Evolutionary conservation across 257 asterid genomes (phyloP).

Genomic region (Parsonsia alboflavescens): DNA sequence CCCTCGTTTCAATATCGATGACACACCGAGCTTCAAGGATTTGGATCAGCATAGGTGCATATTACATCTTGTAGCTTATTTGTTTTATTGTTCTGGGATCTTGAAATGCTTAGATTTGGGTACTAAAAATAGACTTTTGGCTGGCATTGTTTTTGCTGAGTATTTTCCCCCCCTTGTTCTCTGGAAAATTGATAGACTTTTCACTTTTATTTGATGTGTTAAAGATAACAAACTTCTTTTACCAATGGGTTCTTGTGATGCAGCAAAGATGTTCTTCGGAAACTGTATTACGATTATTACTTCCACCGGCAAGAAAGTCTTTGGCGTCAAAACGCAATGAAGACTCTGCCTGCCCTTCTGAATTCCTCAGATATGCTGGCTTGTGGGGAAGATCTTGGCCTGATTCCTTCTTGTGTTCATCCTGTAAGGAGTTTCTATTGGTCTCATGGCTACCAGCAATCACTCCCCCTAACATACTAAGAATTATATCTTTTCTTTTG

Average conservation of each 20-base stretch:
- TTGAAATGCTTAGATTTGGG: background rate
- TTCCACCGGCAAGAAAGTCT: constrained; percentile 85
- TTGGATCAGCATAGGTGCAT: constrained; percentile 73
- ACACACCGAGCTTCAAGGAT: constrained; percentile 63
- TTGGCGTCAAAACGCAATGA: constrained; percentile 91
- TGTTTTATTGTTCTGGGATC: background rate
- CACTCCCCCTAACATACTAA: background rate
- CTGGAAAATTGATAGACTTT: background rate
- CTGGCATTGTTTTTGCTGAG: background rate
- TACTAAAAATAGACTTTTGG: background rate
- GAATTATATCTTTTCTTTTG: constrained; percentile 6
- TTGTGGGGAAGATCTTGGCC: constrained; percentile 98
- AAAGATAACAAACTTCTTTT: background rate
- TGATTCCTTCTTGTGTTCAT: constrained; percentile 91
- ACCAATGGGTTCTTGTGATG: constrained; percentile 18
- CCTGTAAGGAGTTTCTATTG: constrained; percentile 51
- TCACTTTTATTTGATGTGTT: background rate
- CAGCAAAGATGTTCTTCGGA: constrained; percentile 78
- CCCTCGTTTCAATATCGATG: constrained; percentile 96
- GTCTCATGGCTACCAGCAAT: background rate
- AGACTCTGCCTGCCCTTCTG: constrained; percentile 88
- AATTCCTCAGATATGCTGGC: constrained; percentile 97
- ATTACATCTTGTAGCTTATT: background rate
- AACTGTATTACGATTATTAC: constrained; percentile 83
- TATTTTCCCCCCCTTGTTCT: background rate